These are phyloP conservation scores for Microbotryum saponariae DNA, from an alignment of 1,284 basidiomycete species.

Conservation along the genomic window DNA sequence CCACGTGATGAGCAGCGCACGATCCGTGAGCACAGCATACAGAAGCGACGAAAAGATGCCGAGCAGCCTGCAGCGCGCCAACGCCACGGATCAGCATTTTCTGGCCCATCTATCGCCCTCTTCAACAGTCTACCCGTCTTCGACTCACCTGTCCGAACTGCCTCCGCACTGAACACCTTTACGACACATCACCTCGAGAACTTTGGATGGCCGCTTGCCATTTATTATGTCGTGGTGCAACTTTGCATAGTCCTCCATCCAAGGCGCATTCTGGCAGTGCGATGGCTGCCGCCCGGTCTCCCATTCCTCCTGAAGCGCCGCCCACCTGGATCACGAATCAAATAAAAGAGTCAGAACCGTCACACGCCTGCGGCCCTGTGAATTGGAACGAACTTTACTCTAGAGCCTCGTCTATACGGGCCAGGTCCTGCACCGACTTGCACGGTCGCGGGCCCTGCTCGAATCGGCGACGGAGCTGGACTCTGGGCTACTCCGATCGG, in stretches of 20 bases:
- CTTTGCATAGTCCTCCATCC: constrained; percentile 12
- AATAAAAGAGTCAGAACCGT: too few species aligned
- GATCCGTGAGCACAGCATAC: constrained; percentile 20
- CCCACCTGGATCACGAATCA: not conserved
- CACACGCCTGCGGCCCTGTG: not conserved
- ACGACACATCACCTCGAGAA: too few species aligned
- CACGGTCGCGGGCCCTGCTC: too few species aligned
- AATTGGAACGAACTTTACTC: constrained; percentile 7
- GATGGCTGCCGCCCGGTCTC: constrained; percentile 11
- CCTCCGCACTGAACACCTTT: constrained; percentile 23
- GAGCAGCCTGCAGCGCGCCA: not conserved
- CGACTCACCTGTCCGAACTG: constrained; percentile 13
- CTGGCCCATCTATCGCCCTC: too few species aligned
- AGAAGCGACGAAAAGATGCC: constrained; percentile 28
- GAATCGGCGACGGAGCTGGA: too few species aligned
- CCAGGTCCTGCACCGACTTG: too few species aligned
- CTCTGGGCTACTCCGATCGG: too few species aligned
- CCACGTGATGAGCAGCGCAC: constrained; percentile 25
- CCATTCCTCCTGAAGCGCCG: constrained; percentile 3
- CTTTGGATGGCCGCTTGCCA: constrained; percentile 10
- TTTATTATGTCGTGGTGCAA: constrained; percentile 11
- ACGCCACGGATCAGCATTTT: too few species aligned
- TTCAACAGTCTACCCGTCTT: too few species aligned
- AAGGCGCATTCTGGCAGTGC: constrained; percentile 11
- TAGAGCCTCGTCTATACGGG: too few species aligned